A percentile compares a stretch with the other conserved stretches of the same genome.
Conservation (phyloP, 2,329 filamentous ascomycete species). For the Trichoderma arundinaceum region DNA sequence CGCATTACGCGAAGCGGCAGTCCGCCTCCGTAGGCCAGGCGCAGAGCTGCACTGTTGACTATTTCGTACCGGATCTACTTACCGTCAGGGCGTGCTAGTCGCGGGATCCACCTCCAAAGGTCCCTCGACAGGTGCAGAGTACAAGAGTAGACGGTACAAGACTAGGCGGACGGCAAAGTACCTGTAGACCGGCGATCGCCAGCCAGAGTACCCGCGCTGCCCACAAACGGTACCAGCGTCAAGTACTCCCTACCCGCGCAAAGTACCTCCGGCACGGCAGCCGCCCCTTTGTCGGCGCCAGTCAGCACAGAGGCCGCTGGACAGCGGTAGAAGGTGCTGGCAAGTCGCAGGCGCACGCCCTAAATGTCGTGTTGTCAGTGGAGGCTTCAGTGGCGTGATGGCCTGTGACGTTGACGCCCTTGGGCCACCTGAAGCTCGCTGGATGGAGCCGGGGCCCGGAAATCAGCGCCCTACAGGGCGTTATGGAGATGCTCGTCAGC, state of each 20-base stretch:
- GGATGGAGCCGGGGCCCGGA: no score
- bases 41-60: background rate
- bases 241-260: background rate
- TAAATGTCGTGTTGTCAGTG: constrained; percentile 29
- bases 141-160: background rate
- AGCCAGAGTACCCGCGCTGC: background rate
- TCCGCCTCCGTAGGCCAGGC: constrained; percentile 16
- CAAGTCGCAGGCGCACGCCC: constrained; percentile 25
- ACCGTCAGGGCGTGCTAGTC: constrained; percentile 11
- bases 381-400: constrained; percentile 31
- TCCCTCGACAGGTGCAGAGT: background rate
- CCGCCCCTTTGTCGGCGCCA: background rate
- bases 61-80: background rate
- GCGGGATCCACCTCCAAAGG: background rate
- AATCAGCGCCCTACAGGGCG: constrained; percentile 4
- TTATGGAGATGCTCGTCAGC: background rate
- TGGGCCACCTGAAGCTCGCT: background rate
- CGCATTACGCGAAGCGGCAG: constrained; percentile 13
- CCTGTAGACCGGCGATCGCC: no score
- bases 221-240: background rate
- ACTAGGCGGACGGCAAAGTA: background rate
- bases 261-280: background rate
- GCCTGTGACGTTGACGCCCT: constrained; percentile 24
- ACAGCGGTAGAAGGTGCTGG: constrained; percentile 8
- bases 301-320: background rate